Percentiles rank a stretch among this genome's conserved stretches.
phyloP scores from a whole-genome alignment of 2,329 filamentous ascomycete species.

The Colletotrichum sp. region DNA sequence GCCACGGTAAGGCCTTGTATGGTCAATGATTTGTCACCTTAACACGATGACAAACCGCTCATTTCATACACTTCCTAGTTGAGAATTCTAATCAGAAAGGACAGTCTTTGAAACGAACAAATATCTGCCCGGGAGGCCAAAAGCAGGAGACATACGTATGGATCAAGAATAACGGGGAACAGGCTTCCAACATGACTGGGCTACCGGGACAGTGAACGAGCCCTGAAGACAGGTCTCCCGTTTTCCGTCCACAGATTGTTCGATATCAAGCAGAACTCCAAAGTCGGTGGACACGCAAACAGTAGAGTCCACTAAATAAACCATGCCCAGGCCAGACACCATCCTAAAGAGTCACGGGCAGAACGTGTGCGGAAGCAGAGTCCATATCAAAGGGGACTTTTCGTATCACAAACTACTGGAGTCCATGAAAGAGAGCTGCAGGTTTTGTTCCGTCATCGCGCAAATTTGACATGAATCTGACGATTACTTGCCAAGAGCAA shows the following conservation, averaged over 20 bases:
- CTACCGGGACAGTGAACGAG: rapidly evolving
- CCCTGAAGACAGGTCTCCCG: background rate
- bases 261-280: background rate
- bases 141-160: background rate
- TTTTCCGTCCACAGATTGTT: rapidly evolving
- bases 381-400: background rate
- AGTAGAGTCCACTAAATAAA: background rate
- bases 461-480: background rate
- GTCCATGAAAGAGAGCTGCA: rapidly evolving
- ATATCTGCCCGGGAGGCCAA: background rate
- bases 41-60: background rate
- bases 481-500: rapidly evolving
- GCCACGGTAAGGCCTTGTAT: background rate
- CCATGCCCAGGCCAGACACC: background rate
- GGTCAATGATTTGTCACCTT: background rate
- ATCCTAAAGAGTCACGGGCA: background rate
- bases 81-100: background rate
- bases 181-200: rapidly evolving
- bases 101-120: background rate
- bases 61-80: background rate
- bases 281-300: background rate
- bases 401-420: rapidly evolving
- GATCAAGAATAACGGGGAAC: rapidly evolving
- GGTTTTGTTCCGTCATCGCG: background rate
- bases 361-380: background rate